Conservation (phyloP, 2,329 filamentous ascomycete species). For the Ascocoryne sarcoides region DNA sequence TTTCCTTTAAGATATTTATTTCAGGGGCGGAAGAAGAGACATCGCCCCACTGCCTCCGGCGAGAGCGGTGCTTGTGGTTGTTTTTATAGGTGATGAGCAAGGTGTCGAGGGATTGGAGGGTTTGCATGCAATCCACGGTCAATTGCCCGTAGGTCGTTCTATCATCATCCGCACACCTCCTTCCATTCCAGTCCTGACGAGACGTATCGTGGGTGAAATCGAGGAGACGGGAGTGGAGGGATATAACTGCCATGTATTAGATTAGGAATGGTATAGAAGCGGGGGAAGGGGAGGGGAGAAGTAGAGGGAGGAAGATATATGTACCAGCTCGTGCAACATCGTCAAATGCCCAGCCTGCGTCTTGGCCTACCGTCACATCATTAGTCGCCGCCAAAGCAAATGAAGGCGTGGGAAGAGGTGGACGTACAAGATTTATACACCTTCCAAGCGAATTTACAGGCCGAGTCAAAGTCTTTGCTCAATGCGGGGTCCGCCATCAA, state of each 20-base stretch:
- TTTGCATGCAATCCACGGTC: background rate
- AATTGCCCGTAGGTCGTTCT: too few species aligned
- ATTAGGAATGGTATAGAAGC: background rate
- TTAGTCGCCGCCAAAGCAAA: background rate
- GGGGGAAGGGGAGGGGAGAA: background rate
- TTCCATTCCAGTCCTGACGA: too few species aligned
- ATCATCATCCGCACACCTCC: too few species aligned
- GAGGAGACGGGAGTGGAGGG: background rate
- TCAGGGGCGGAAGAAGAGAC: too few species aligned
- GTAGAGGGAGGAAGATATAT: too few species aligned
- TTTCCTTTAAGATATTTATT: too few species aligned
- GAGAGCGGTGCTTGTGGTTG: background rate
- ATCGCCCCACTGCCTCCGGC: background rate
- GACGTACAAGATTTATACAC: background rate
- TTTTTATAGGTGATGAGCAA: background rate
- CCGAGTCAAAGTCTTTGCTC: background rate
- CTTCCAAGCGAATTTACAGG: background rate
- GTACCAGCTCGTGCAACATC: background rate
- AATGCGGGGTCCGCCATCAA: background rate
- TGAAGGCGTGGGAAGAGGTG: background rate
- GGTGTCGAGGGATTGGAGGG: background rate
- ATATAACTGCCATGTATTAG: background rate
- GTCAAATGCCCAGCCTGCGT: background rate
- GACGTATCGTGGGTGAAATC: background rate
- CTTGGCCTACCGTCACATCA: background rate